Percentiles rank a stretch among this genome's conserved stretches.
These are phyloP conservation scores for Aspergillus sojae DNA, from an alignment of 2,329 filamentous ascomycete genomes.

Conservation along the genomic window DNA sequence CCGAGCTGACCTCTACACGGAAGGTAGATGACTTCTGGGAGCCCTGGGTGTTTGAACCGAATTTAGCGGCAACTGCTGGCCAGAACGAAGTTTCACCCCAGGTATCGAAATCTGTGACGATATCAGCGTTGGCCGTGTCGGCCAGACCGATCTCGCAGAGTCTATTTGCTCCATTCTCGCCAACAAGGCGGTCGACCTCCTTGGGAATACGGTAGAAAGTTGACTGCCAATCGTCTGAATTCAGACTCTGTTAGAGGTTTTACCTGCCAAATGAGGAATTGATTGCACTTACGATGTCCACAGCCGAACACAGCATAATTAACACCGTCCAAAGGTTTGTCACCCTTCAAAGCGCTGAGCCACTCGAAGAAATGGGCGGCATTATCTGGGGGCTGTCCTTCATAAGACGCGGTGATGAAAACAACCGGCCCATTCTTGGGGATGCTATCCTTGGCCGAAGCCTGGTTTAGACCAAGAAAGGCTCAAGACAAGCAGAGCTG, in stretches of 20 bases:
- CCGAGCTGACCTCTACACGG: slow-evolving; percentile 57
- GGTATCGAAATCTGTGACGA: slow-evolving; percentile 68
- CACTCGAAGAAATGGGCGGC: slow-evolving; percentile 70
- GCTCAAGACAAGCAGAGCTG: too few species aligned
- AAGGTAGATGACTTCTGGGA: slow-evolving; percentile 35
- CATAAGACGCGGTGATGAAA: slow-evolving; percentile 71
- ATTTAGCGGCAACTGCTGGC: slow-evolving; percentile 51
- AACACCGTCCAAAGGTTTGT: slow-evolving; percentile 56
- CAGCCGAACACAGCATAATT: slow-evolving; percentile 72
- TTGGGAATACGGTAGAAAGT: slow-evolving; percentile 72
- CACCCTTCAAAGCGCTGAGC: slow-evolving; percentile 58
- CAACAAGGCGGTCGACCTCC: slow-evolving; percentile 53
- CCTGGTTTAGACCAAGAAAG: too few species aligned
- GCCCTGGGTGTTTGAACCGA: slow-evolving; percentile 24
- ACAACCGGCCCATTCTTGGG: slow-evolving; percentile 64
- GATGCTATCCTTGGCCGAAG: slow-evolving; percentile 63
- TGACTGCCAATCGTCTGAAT: slow-evolving; percentile 47
- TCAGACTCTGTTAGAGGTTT: not conserved
- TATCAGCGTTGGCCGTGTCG: slow-evolving; percentile 65
- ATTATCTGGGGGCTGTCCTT: slow-evolving; percentile 74
- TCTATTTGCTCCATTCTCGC: slow-evolving; percentile 20
- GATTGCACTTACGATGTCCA: slow-evolving; percentile 51
- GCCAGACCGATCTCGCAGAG: slow-evolving; percentile 57
- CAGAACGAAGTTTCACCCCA: slow-evolving; percentile 66
- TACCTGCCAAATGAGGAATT: too few species aligned